These are phyloP conservation scores for Remersonia thermophila DNA, from an alignment of 2,329 filamentous ascomycete species.

Conservation along the genomic window DNA sequence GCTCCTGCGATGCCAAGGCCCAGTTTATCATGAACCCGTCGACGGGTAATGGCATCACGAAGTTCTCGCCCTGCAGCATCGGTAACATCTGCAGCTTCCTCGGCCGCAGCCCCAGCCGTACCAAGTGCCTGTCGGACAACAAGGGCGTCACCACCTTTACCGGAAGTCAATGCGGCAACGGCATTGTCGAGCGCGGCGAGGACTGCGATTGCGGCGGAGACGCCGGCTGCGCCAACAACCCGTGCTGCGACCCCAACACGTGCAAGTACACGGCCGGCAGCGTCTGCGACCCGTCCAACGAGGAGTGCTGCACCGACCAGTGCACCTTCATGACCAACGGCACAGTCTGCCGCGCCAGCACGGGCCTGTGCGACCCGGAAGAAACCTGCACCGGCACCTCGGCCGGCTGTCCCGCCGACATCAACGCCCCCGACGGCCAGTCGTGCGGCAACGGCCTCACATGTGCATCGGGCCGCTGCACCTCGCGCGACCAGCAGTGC, in stretches of 20 bases:
- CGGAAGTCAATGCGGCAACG: conserved; percentile 83
- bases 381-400: conserved; percentile 68
- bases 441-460: conserved; percentile 58
- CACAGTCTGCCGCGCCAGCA: conserved; percentile 69
- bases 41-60: conserved; percentile 56
- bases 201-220: conserved; percentile 90
- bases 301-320: conserved; percentile 60
- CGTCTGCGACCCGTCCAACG: conserved; percentile 70
- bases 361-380: conserved; percentile 70
- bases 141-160: conserved; percentile 68
- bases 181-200: conserved; percentile 88
- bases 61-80: conserved; percentile 79
- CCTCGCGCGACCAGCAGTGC: conserved; percentile 82
- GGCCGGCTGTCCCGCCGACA: conserved; percentile 63
- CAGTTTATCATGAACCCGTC: conserved; percentile 94
- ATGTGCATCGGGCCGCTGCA: conserved; percentile 91
- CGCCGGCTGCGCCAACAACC: conserved; percentile 57
- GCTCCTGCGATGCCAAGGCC: conserved; percentile 61
- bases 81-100: conserved; percentile 91
- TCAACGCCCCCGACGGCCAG: conserved; percentile 55
- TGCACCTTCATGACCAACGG: conserved; percentile 57
- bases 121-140: conserved; percentile 73
- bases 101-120: conserved; percentile 62
- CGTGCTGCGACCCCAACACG: conserved; percentile 73
- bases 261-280: conserved; percentile 70